Base-by-base conservation (phyloP, 1,139 yeast genomes). In the Diutina rugosa region DNA sequence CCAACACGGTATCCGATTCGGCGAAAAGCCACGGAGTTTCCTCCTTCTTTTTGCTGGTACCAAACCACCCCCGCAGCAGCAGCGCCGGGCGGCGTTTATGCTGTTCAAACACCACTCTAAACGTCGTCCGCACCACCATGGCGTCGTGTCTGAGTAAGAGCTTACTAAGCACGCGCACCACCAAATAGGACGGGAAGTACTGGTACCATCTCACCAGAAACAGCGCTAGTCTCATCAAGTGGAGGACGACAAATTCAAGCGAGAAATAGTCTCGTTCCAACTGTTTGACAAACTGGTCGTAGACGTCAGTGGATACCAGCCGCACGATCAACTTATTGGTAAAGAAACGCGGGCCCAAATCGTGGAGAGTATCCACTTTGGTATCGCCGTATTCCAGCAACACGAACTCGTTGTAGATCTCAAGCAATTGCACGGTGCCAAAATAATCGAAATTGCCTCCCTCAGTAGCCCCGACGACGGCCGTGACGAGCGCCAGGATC, bases 201-300 rank as follows among this genome's bases (percentile, higher is more conserved):
- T 73, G 72, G 61, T 74, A 74, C 80, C 80, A 76, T 48, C 79
- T 65, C 44, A 72, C 61, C 58, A 73, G 67, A 76, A 77, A 75
- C 59, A 76, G 70, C 16, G 70, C 64, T 46, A 72, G 59, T 59
- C 69, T 72, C 66, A 74, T 65, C 52, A 75, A 58, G 55, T 67
- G 65, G 44, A 74, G 64, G 41, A 75, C 62, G 2, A 76, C 63
- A 54, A 71, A 71, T 56, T 75, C 79, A 28, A 75, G 57, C 0
- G 70, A 60, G 51, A 75, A 65, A 55, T 69, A 72, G 8, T 71
- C 72, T 12, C 62, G 57, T 30, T 67, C 72, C 55, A 71, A 60
- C 14, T 63, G 63, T 14, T 62, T 59, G n/a, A 63, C 61, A 56
- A 73, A 73, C 8, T 65, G 64, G 7, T 63, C 62, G 57, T 64